Conservation (phyloP, 2,329 filamentous ascomycete genomes). For the Fusarium pininemorale region DNA sequence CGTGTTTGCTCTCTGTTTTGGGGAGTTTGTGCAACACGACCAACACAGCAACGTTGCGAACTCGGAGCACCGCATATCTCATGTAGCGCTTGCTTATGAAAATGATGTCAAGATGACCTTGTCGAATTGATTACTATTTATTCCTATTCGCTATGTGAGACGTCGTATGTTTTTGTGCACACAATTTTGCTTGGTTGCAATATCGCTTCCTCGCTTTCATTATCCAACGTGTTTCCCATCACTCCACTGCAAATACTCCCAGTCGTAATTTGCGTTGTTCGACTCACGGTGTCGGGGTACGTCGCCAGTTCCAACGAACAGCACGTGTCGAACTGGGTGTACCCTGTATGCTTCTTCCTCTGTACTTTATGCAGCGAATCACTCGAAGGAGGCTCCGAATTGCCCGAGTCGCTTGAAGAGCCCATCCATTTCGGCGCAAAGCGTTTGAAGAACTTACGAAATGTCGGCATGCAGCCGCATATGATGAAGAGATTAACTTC, state of each 20-base stretch:
- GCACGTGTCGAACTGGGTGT: slow-evolving; percentile 7
- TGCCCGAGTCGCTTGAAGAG: slow-evolving; percentile 63
- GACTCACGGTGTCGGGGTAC: neutral
- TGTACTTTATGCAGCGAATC: slow-evolving; percentile 1
- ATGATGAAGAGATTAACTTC: slow-evolving; percentile 46
- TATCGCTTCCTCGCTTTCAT: slow-evolving; percentile 22
- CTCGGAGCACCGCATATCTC: neutral
- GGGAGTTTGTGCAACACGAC: neutral
- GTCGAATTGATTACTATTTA: fast-evolving
- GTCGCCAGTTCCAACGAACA: neutral
- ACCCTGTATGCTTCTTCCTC: slow-evolving; percentile 20
- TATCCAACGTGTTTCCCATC: neutral
- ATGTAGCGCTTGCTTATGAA: neutral
- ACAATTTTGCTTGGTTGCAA: slow-evolving; percentile 7
- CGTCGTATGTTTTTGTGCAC: slow-evolving; percentile 16
- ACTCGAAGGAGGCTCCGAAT: neutral
- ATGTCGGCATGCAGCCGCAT: slow-evolving; percentile 40
- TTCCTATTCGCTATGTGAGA: neutral
- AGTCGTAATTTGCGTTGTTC: neutral
- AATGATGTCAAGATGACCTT: fast-evolving
- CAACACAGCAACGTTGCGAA: neutral
- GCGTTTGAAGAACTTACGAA: slow-evolving; percentile 64
- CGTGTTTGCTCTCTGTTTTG: neutral
- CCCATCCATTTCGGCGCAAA: slow-evolving; percentile 70
- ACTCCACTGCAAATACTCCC: neutral